A percentile compares a stretch with the other conserved stretches of the same genome.
Evolutionary conservation across 2,329 filamentous ascomycete species (phyloP).

Genomic region (Fusarium floridanum): DNA sequence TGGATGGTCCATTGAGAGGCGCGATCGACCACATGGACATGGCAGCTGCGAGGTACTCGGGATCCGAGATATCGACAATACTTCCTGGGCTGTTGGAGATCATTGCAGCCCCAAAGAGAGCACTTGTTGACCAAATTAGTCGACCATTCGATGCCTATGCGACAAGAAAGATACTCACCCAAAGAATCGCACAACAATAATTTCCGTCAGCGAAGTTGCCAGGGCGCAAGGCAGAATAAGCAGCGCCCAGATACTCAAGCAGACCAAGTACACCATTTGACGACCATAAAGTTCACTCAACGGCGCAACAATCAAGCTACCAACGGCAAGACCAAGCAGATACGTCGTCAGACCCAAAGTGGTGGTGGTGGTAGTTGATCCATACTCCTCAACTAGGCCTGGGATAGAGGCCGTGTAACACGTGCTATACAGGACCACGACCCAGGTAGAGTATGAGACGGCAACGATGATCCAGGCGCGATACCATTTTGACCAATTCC

Average conservation of each 20-base stretch:
- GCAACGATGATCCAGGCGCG: constrained; percentile 59
- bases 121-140: constrained; percentile 32
- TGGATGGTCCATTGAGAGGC: constrained; percentile 79
- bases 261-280: constrained; percentile 75
- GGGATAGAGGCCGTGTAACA: constrained; percentile 80
- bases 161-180: constrained; percentile 59
- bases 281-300: constrained; percentile 79
- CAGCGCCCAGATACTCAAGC: constrained; percentile 73
- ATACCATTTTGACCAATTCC: constrained; percentile 73
- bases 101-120: constrained; percentile 77
- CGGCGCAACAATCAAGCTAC: constrained; percentile 80
- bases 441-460: constrained; percentile 62
- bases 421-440: constrained; percentile 79
- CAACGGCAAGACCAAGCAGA: constrained; percentile 78
- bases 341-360: constrained; percentile 85
- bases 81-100: constrained; percentile 87
- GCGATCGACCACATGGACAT: constrained; percentile 88
- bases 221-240: constrained; percentile 80
- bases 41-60: constrained; percentile 83
- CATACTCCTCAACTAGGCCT: constrained; percentile 77
- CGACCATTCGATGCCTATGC: neutral
- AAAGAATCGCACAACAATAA: constrained; percentile 81
- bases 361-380: constrained; percentile 69
- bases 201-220: constrained; percentile 73
- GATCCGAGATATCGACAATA: constrained; percentile 84